These are phyloP conservation scores for Heteromeles arbutifolia DNA, from an alignment of 306 rosid genomes.

Conservation along the genomic window DNA sequence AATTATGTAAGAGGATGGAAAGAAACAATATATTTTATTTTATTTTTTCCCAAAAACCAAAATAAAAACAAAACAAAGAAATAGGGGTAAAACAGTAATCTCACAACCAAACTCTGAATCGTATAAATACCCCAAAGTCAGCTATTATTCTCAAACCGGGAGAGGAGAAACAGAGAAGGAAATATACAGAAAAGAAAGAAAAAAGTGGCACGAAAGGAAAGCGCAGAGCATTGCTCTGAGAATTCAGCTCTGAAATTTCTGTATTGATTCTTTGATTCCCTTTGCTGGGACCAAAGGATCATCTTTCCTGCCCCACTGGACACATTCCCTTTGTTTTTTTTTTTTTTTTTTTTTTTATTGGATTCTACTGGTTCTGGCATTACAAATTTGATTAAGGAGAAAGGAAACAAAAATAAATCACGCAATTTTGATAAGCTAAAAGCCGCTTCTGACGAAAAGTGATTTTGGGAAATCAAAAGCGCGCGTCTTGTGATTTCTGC, in stretches of 20 bases:
- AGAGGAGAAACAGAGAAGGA: constrained; percentile 24
- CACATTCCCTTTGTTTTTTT: not conserved
- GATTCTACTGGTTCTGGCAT: not conserved
- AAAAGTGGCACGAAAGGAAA: not conserved
- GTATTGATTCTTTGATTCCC: constrained; percentile 72
- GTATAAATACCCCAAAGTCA: constrained; percentile 26
- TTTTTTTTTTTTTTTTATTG: not conserved
- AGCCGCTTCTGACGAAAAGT: not conserved
- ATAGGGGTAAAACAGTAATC: constrained; percentile 29
- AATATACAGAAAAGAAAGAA: not conserved
- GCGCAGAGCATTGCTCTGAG: constrained; percentile 7
- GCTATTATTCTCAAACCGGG: constrained; percentile 40
- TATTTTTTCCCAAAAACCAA: not conserved
- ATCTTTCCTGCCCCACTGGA: not conserved
- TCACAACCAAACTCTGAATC: not conserved
- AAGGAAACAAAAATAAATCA: not conserved
- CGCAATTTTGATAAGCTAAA: not conserved
- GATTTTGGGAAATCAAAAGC: constrained; percentile 9
- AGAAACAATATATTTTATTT: too few species aligned
- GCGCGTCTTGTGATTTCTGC: not conserved
- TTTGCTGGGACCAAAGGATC: constrained; percentile 59
- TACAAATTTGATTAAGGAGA: not conserved
- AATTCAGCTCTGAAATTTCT: constrained; percentile 16
- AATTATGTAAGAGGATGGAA: not conserved
- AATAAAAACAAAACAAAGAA: not conserved